These are phyloP conservation scores for Monilinia fructicola DNA, from an alignment of 2,329 filamentous ascomycete species.

Conservation along the genomic window DNA sequence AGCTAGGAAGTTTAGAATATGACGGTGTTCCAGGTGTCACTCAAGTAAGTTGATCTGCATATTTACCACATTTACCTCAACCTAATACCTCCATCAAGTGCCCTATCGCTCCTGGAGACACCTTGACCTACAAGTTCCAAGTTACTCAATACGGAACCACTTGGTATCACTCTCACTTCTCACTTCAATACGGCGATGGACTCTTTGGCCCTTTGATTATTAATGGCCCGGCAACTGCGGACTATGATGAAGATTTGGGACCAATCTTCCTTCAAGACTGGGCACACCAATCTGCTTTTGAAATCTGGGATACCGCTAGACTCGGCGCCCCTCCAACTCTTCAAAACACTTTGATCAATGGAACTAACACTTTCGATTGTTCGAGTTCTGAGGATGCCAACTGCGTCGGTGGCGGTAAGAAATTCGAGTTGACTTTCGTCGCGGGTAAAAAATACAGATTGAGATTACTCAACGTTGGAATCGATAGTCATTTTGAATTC, in stretches of 20 bases:
- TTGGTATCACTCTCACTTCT: slow-evolving; percentile 40
- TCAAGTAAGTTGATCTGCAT: background rate
- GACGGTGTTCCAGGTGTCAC: slow-evolving; percentile 48
- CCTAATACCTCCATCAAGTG: slow-evolving; percentile 43
- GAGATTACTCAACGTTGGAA: slow-evolving; percentile 48
- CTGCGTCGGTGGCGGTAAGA: slow-evolving; percentile 37
- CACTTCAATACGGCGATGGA: slow-evolving; percentile 44
- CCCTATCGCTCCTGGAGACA: slow-evolving; percentile 60
- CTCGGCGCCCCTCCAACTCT: slow-evolving; percentile 32
- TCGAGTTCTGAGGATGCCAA: slow-evolving; percentile 29
- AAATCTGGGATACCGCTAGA: slow-evolving; percentile 35
- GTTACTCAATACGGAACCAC: slow-evolving; percentile 39
- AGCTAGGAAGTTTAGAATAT: slow-evolving; percentile 44
- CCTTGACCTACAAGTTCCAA: slow-evolving; percentile 44
- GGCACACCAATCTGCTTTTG: slow-evolving; percentile 33
- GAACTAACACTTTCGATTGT: slow-evolving; percentile 36
- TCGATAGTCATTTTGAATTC: slow-evolving; percentile 49
- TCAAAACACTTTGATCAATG: slow-evolving; percentile 39
- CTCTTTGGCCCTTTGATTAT: slow-evolving; percentile 60
- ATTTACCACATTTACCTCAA: too few relatives aligned
- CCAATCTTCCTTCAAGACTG: slow-evolving; percentile 38
- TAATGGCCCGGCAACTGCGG: slow-evolving; percentile 55
- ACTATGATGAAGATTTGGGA: slow-evolving; percentile 53
- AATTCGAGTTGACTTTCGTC: slow-evolving; percentile 38
- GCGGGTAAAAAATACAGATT: slow-evolving; percentile 46